Evolutionary conservation across 306 rosid species (phyloP).

Genomic region (Luffa acutangula): DNA sequence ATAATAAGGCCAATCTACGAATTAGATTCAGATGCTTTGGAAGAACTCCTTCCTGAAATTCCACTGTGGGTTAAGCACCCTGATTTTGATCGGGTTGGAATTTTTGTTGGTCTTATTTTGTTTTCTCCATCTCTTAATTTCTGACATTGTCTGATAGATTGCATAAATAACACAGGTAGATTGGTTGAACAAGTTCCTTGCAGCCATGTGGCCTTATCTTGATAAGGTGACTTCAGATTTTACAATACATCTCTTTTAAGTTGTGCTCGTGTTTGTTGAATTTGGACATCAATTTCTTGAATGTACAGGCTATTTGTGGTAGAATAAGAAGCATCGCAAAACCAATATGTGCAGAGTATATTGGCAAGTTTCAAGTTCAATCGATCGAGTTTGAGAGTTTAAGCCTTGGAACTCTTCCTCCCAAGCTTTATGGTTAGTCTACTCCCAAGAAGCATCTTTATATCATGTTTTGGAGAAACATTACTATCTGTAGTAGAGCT

Average conservation of each 20-base stretch:
- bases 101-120: not conserved
- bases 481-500: not conserved
- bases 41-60: constrained; percentile 63
- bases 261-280: not conserved
- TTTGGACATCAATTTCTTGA: not conserved
- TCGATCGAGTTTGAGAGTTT: constrained; percentile 52
- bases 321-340: constrained; percentile 37
- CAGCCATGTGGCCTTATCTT: constrained; percentile 73
- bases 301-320: constrained; percentile 55
- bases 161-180: constrained; percentile 46
- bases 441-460: not conserved
- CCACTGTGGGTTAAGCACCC: constrained; percentile 88
- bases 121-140: not conserved
- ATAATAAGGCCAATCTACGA: constrained; percentile 50
- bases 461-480: not conserved
- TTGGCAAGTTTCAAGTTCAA: constrained; percentile 59
- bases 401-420: constrained; percentile 82
- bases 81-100: constrained; percentile 71
- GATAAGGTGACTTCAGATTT: constrained; percentile 45
- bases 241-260: not conserved
- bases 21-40: constrained; percentile 56
- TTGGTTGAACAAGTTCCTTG: constrained; percentile 66
- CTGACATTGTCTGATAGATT: not conserved
- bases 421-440: constrained; percentile 57
- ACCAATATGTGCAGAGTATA: constrained; percentile 53